Conservation (phyloP, 345 rosid genomes). For the Salix arbutifolia region DNA sequence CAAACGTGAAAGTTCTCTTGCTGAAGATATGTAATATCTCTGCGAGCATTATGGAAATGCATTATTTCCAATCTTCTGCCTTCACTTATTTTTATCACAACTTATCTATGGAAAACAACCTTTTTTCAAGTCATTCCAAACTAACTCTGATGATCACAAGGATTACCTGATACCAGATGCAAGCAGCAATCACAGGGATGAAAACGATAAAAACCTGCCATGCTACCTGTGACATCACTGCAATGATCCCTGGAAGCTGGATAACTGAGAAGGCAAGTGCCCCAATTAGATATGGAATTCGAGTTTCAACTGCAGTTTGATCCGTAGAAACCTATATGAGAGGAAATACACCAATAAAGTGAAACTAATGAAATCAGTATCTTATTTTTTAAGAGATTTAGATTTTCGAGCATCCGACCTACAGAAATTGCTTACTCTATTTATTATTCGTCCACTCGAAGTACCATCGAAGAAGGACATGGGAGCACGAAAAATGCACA, state of each 20-base stretch:
- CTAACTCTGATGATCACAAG: neutral
- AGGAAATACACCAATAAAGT: neutral
- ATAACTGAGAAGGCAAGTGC: constrained; percentile 45
- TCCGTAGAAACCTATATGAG: constrained; percentile 70
- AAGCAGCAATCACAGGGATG: constrained; percentile 57
- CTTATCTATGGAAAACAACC: too few species aligned
- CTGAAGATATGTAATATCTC: constrained; percentile 67
- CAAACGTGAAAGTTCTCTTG: constrained; percentile 67
- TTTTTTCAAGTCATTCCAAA: neutral
- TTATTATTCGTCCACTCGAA: constrained; percentile 68
- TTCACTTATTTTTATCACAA: too few species aligned
- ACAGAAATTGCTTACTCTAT: constrained; percentile 40
- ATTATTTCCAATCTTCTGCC: neutral
- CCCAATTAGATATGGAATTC: constrained; percentile 43
- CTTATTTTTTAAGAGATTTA: neutral
- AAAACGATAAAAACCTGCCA: constrained; percentile 75
- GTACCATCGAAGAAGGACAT: constrained; percentile 88
- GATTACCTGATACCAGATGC: constrained; percentile 77
- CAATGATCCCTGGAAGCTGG: constrained; percentile 62
- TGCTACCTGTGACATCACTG: constrained; percentile 74
- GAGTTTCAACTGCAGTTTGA: constrained; percentile 60
- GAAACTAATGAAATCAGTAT: neutral
- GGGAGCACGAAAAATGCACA: constrained; percentile 64
- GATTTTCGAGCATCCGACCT: neutral
- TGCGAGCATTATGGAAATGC: constrained; percentile 21